Percentiles rank a stretch among this genome's conserved stretches.
Conservation (phyloP, 2,329 filamentous ascomycete genomes). For the Lasiodiplodia theobromae region DNA sequence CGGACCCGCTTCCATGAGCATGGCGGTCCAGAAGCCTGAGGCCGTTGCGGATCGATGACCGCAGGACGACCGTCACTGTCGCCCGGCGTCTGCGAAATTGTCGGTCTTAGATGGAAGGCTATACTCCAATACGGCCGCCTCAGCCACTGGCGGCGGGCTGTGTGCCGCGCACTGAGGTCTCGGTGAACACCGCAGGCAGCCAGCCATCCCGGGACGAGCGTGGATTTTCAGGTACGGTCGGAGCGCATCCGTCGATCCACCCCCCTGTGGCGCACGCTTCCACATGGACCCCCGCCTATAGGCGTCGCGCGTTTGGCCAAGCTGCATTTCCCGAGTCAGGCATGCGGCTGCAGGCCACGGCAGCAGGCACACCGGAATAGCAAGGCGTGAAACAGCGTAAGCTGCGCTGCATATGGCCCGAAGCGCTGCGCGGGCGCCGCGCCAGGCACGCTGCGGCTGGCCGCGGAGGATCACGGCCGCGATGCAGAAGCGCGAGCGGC, state of each 20-base stretch:
- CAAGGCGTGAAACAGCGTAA: slow-evolving; percentile 27
- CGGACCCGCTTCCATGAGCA: slow-evolving; percentile 14
- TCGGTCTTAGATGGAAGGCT: slow-evolving; percentile 12
- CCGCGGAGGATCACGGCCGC: background rate
- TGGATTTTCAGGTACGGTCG: slow-evolving; percentile 27
- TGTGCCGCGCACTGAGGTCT: slow-evolving; percentile 25
- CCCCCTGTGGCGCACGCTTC: slow-evolving; percentile 24
- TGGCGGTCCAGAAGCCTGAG: slow-evolving; percentile 13
- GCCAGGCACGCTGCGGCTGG: slow-evolving; percentile 18
- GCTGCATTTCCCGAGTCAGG: slow-evolving; percentile 4
- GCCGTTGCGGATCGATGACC: slow-evolving; percentile 23
- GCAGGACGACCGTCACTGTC: background rate
- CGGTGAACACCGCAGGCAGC: slow-evolving; percentile 26
- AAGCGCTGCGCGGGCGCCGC: slow-evolving; percentile 5
- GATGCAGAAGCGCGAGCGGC: background rate
- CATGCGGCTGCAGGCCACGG: slow-evolving; percentile 14
- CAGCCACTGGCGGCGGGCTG: slow-evolving; percentile 23
- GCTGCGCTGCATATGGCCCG: slow-evolving; percentile 21
- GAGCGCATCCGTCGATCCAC: slow-evolving; percentile 27
- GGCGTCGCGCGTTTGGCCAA: slow-evolving; percentile 18
- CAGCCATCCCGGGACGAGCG: slow-evolving; percentile 21
- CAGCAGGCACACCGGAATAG: slow-evolving; percentile 22
- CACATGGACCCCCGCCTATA: slow-evolving; percentile 23
- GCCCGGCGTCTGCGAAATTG: slow-evolving; percentile 8
- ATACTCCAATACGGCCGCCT: slow-evolving; percentile 16